Conservation (phyloP, 1,139 yeast genomes). For the Tardiomyces digboiensis region DNA sequence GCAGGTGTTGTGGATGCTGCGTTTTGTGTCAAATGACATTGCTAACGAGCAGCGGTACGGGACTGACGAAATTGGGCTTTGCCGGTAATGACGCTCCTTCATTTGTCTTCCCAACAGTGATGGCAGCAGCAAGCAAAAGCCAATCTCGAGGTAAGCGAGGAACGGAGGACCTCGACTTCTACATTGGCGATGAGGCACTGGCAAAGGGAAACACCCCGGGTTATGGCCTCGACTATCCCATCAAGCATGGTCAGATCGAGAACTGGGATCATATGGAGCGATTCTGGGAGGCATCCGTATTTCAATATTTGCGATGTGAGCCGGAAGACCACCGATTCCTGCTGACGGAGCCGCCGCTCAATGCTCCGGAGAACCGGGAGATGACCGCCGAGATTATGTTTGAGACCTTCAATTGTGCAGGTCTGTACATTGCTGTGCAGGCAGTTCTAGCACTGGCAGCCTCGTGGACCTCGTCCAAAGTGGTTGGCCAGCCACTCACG, state of each 20-base stretch:
- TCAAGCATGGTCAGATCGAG: slow-evolving; percentile 95
- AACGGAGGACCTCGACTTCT: slow-evolving; percentile 90
- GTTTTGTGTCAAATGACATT: too few species aligned
- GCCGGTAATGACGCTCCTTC: slow-evolving; percentile 99
- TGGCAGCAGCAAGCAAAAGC: slow-evolving; percentile 59
- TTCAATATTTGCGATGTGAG: slow-evolving; percentile 92
- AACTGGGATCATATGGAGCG: slow-evolving; percentile 99
- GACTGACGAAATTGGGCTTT: slow-evolving; percentile 92
- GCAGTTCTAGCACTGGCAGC: slow-evolving; percentile 98
- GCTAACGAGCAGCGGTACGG: slow-evolving; percentile 73
- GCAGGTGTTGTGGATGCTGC: too few species aligned
- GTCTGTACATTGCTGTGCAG: slow-evolving; percentile 95
- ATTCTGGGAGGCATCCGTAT: slow-evolving; percentile 96
- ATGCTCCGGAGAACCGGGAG: slow-evolving; percentile 98
- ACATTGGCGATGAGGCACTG: slow-evolving; percentile 92
- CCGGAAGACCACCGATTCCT: slow-evolving; percentile 97
- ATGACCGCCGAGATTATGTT: slow-evolving; percentile 98
- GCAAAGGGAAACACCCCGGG: slow-evolving; percentile 79
- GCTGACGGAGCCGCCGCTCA: slow-evolving; percentile 95
- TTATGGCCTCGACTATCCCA: slow-evolving; percentile 84
- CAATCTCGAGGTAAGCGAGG: slow-evolving; percentile 53
- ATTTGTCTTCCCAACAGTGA: slow-evolving; percentile 95
- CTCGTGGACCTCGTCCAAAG: slow-evolving; percentile 97
- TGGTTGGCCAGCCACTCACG: slow-evolving; percentile 87
- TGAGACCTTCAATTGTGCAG: slow-evolving; percentile 98